Evolutionary conservation across 208 protist genomes (phyloP).

Genomic region (Trypanosoma caninum): DNA sequence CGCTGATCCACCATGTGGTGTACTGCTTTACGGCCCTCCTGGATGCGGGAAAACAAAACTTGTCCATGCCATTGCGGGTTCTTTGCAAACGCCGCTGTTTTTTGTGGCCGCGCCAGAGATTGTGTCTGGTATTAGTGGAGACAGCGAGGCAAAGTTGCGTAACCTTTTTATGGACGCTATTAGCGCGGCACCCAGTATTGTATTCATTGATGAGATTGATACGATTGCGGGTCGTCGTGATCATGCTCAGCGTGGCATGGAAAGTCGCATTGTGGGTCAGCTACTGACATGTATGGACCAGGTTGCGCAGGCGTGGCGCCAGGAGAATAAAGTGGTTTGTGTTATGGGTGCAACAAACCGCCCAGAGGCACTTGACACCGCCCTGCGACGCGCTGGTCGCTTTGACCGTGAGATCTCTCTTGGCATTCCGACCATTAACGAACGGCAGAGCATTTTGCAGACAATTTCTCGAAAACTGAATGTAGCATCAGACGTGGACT

Average conservation of each 20-base stretch:
- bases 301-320: constrained; percentile 82
- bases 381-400: constrained; percentile 95
- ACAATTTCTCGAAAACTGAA: constrained; percentile 84
- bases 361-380: constrained; percentile 95
- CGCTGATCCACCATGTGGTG: constrained; percentile 93
- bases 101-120: constrained; percentile 95
- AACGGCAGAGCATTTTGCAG: constrained; percentile 87
- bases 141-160: constrained; percentile 97
- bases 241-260: constrained; percentile 96
- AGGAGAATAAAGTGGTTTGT: constrained; percentile 88
- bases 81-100: constrained; percentile 93
- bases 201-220: constrained; percentile 99
- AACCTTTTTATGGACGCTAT: constrained; percentile 95
- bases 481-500: constrained; percentile 88
- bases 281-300: constrained; percentile 99
- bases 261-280: constrained; percentile 98
- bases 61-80: constrained; percentile 94
- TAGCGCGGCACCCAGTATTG: constrained; percentile 93
- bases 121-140: constrained; percentile 98
- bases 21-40: constrained; percentile 96
- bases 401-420: constrained; percentile 98
- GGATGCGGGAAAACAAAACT: constrained; percentile 96
- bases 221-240: constrained; percentile 93
- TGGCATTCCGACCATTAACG: constrained; percentile 94
- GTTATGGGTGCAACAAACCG: constrained; percentile 96